Percentiles rank a stretch among this genome's conserved stretches.
phyloP scores from a whole-genome alignment of 2,329 filamentous ascomycete species.

The Colletotrichum spinosum region DNA sequence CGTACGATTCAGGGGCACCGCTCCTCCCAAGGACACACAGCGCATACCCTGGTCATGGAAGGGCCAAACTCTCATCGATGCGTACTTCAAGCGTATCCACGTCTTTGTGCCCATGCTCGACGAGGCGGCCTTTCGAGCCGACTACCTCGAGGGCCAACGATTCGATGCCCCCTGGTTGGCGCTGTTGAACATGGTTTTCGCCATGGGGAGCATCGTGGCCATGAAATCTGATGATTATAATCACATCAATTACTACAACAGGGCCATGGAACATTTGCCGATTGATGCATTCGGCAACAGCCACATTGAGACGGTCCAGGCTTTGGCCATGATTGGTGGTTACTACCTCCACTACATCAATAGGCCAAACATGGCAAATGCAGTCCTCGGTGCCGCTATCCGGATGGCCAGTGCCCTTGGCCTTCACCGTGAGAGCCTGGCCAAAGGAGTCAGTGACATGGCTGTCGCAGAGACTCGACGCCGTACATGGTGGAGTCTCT shows the following conservation, averaged over 20 bases:
- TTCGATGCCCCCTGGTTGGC: slow-evolving; percentile 78
- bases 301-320: slow-evolving; percentile 78
- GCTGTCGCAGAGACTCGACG: slow-evolving; percentile 70
- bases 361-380: slow-evolving; percentile 81
- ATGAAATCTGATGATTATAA: slow-evolving; percentile 73
- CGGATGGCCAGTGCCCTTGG: slow-evolving; percentile 81
- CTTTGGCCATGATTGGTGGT: slow-evolving; percentile 77
- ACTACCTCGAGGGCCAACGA: slow-evolving; percentile 65
- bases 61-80: slow-evolving; percentile 76
- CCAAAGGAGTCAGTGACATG: slow-evolving; percentile 57
- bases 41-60: slow-evolving; percentile 70
- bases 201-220: slow-evolving; percentile 78
- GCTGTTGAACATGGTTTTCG: slow-evolving; percentile 81
- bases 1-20: slow-evolving; percentile 55
- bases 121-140: slow-evolving; percentile 74
- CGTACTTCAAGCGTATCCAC: slow-evolving; percentile 81
- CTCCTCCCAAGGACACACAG: slow-evolving; percentile 57
- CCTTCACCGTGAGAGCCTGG: slow-evolving; percentile 72
- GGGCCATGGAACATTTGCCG: slow-evolving; percentile 73
- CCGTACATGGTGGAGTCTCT: slow-evolving; percentile 80
- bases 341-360: slow-evolving; percentile 85
- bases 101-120: slow-evolving; percentile 80
- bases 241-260: slow-evolving; percentile 77
- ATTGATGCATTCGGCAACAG: slow-evolving; percentile 73
- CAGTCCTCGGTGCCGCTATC: slow-evolving; percentile 76